phyloP scores from a whole-genome alignment of 257 asterid genomes.

The Euphrasia confusa region DNA sequence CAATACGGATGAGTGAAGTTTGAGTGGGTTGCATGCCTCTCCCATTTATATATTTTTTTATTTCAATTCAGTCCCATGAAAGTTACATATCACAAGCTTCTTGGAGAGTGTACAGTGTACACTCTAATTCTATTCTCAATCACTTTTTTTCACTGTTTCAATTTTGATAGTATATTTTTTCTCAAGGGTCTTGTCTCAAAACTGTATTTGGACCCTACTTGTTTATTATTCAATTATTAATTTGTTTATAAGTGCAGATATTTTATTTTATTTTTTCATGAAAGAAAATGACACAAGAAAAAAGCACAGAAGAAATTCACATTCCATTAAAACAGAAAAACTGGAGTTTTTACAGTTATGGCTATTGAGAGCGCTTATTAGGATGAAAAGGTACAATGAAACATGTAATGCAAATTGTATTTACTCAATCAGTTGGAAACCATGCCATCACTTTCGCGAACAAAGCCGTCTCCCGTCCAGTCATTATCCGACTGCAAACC shows the following conservation, averaged over 20 bases:
- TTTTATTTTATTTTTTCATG: too few relatives aligned
- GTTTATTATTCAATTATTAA: not conserved
- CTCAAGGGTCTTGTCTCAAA: not conserved
- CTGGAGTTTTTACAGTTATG: constrained; percentile 1
- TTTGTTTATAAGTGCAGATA: too few relatives aligned
- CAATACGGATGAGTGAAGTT: not conserved
- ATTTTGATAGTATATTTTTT: not conserved
- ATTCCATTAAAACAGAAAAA: not conserved
- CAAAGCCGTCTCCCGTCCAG: constrained; percentile 98
- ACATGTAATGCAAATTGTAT: constrained; percentile 15
- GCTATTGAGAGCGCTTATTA: constrained; percentile 17
- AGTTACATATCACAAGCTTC: constrained; percentile 29
- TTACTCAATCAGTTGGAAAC: constrained; percentile 56
- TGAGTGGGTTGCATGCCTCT: not conserved
- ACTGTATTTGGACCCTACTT: not conserved
- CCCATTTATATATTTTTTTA: not conserved
- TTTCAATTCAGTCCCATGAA: constrained; percentile 16
- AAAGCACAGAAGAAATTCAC: not conserved
- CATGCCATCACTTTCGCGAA: constrained; percentile 83
- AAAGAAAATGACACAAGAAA: not conserved
- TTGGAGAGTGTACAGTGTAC: constrained; percentile 22
- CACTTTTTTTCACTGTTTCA: constrained; percentile 20
- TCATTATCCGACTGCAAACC: constrained; percentile 85
- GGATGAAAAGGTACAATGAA: not conserved
- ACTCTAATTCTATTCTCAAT: constrained; percentile 10